These are phyloP conservation scores for Jimgerdemannia flammicorona DNA, from an alignment of 192 early-diverging fungal genomes.

Conservation along the genomic window DNA sequence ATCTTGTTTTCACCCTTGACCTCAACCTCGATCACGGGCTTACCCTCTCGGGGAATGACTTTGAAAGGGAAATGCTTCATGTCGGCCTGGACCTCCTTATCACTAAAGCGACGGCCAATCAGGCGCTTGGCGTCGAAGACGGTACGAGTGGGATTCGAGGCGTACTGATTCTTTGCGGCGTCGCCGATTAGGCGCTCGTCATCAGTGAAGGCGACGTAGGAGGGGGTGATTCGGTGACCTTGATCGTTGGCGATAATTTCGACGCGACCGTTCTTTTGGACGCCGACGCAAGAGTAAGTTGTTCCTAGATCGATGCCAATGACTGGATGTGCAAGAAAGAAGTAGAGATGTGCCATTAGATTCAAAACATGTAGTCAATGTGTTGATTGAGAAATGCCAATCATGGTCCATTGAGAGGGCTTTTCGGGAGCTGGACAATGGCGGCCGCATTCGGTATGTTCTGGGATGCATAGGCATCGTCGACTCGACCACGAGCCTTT, in stretches of 20 bases:
- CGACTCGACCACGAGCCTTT: no score
- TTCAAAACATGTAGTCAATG: no score
- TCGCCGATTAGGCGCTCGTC: slow-evolving; percentile 98
- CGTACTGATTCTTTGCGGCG: slow-evolving; percentile 98
- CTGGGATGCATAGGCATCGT: no score
- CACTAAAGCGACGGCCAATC: slow-evolving; percentile 91
- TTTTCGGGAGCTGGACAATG: no score
- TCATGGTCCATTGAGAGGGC: no score
- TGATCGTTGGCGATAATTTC: slow-evolving; percentile 99
- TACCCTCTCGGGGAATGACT: slow-evolving; percentile 81
- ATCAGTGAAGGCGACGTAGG: slow-evolving; percentile 96
- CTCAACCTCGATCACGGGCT: slow-evolving; percentile 90
- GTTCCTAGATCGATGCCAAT: slow-evolving; percentile 96
- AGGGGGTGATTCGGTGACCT: slow-evolving; percentile 98
- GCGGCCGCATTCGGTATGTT: no score
- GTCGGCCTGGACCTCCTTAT: slow-evolving; percentile 94
- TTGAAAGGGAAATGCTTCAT: slow-evolving; percentile 99
- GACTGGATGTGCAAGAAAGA: background rate
- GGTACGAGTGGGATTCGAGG: slow-evolving; percentile 98
- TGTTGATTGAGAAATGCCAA: no score
- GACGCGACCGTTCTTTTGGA: slow-evolving; percentile 77
- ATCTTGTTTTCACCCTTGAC: slow-evolving; percentile 96
- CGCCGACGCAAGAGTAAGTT: slow-evolving; percentile 89
- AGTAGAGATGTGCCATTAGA: background rate
- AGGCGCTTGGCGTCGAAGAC: slow-evolving; percentile 99